Conservation (phyloP, 1,284 basidiomycete genomes). For the Apiotrichum domesticum region DNA sequence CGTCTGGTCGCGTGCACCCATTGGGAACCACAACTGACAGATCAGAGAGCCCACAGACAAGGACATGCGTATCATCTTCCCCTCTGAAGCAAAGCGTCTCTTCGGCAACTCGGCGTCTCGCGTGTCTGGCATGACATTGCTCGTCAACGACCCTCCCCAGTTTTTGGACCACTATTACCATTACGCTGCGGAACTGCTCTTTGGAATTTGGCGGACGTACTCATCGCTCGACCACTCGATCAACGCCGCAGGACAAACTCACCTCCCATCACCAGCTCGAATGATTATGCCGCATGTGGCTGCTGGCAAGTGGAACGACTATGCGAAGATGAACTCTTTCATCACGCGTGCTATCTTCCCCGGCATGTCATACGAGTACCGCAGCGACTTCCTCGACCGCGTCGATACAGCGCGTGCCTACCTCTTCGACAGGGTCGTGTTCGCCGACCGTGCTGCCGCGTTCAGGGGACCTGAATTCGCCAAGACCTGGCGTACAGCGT, state of each 20-base stretch:
- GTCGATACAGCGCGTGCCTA: constrained; percentile 61
- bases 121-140: constrained; percentile 42
- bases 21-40: constrained; percentile 2
- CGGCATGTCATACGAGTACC: constrained; percentile 56
- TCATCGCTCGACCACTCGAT: constrained; percentile 69
- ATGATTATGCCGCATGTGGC: constrained; percentile 68
- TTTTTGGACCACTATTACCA: constrained; percentile 57
- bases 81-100: constrained; percentile 59
- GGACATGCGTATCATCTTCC: constrained; percentile 68
- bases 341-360: constrained; percentile 71
- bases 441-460: constrained; percentile 74
- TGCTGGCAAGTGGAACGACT: constrained; percentile 75
- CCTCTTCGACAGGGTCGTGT: constrained; percentile 73
- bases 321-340: constrained; percentile 61
- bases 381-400: constrained; percentile 55
- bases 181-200: constrained; percentile 80
- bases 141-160: constrained; percentile 75
- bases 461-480: constrained; percentile 63
- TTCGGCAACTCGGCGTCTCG: constrained; percentile 55
- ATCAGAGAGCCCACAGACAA: constrained; percentile 59
- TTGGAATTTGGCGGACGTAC: constrained; percentile 82
- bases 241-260: constrained; percentile 54
- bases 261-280: constrained; percentile 63
- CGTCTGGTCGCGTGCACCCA: not conserved
- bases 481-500: constrained; percentile 66